These are phyloP conservation scores for Podospora pseudoanserina DNA, from an alignment of 495 filamentous ascomycete species.

Conservation along the genomic window DNA sequence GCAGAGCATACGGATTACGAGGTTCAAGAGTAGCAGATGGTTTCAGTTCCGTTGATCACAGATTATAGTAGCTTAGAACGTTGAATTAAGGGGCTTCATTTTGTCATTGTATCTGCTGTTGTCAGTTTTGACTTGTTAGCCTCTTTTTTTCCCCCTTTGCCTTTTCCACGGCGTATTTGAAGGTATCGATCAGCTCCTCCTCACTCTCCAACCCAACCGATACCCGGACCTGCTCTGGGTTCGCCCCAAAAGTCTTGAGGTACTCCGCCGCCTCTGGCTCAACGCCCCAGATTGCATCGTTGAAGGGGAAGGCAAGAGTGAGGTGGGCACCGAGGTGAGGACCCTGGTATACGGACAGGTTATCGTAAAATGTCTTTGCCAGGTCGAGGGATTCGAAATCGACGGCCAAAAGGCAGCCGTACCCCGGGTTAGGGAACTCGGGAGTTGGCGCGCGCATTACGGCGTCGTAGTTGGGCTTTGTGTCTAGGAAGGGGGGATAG, in stretches of 20 bases:
- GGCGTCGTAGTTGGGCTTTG: slow-evolving; percentile 31
- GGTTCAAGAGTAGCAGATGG: background rate
- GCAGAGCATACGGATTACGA: background rate
- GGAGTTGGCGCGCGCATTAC: slow-evolving; percentile 36
- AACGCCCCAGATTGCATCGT: slow-evolving; percentile 35
- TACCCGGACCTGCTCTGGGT: slow-evolving; percentile 36
- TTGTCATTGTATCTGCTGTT: background rate
- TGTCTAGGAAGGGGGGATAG: slow-evolving; percentile 39
- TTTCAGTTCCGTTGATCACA: background rate
- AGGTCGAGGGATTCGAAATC: slow-evolving; percentile 37
- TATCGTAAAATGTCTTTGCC: slow-evolving; percentile 41
- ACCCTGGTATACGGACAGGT: slow-evolving; percentile 39
- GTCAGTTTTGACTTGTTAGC: background rate
- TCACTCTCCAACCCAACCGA: slow-evolving; percentile 41
- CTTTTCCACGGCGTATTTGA: slow-evolving; percentile 30
- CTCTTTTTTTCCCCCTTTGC: slow-evolving; percentile 8
- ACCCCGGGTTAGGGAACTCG: slow-evolving; percentile 33
- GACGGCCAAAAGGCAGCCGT: slow-evolving; percentile 40
- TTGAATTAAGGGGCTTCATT: background rate
- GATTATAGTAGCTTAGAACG: background rate
- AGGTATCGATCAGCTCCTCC: slow-evolving; percentile 33
- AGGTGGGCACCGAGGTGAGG: slow-evolving; percentile 49
- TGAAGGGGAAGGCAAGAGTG: slow-evolving; percentile 43
- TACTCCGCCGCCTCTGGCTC: slow-evolving; percentile 20
- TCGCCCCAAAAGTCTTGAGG: slow-evolving; percentile 31